Base-by-base conservation (phyloP, 164 flowering plant species). In the Vitis riparia region DNA sequence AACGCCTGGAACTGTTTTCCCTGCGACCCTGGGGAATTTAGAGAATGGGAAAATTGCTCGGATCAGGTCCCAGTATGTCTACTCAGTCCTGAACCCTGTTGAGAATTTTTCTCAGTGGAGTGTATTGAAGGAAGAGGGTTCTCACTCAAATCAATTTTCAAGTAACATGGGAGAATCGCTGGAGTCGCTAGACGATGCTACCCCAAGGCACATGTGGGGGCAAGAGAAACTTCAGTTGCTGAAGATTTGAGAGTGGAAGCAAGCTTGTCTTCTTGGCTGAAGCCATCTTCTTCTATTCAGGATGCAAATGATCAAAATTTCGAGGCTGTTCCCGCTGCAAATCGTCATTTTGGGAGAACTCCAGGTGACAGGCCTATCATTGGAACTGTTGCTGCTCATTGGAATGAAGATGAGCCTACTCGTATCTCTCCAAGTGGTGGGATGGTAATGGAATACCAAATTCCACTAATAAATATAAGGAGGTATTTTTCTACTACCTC, bases 391-490 rank as follows among this genome's bases (percentile, higher is more conserved):
- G 97, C 96, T 60, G 82, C 91, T 60, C 89, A 93, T 72, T 91
- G 91, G 94, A 87, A 83, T 62, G 91, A 83, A 30, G 81, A 87
- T 55, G 94, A 86, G 51, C 60, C 67, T 57, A 32, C 85, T 67
- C 81, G 60, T 13, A 51, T 83, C 65, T 73, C 88, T 11, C 88
- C 15, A 93, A 87, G 77, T 75, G 87, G 81, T 90, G 94, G 96
- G 96, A 88, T 83, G 96, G 98, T 15, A 93, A 95, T 80, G 99
- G 99, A 48, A 95, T 95, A 59, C 99, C 99, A 15, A 95, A 95
- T 78, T 86, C 99, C 62, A 95, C 98, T 11, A 95, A 76, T 66
- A 95, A 95, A 71, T 95, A 93, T 84, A 95, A 89, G 76, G 99
- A 93, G 95, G 99, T 95, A 14, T 44, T 27, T 51, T 11, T 30